Base-by-base conservation (phyloP, 768 basidiomycete genomes). In the Lactifluus rugatus region DNA sequence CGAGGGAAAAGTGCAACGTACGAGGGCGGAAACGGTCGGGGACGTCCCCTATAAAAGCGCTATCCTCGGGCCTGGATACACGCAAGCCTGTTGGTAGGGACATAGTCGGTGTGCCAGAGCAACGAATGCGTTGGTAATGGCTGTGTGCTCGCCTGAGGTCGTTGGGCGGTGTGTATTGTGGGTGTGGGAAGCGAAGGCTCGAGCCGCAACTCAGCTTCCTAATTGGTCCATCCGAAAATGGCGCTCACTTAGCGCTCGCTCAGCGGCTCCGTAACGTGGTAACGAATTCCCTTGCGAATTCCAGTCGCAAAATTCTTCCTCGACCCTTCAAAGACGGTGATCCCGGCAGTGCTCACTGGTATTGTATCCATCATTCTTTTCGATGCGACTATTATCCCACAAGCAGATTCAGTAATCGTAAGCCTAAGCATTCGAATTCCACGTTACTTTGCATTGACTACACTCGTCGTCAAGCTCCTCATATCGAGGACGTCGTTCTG, bases 291-390 rank as follows among this genome's bases (percentile, higher is more conserved):
- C n/a, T n/a, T n/a, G n/a, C n/a, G n/a, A n/a, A n/a, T n/a, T n/a
- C n/a, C n/a, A n/a, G n/a, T n/a, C n/a, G n/a, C n/a, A n/a, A n/a
- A n/a, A n/a, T n/a, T n/a, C n/a, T n/a, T n/a, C n/a, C n/a, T n/a
- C n/a, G n/a, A n/a, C n/a, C n/a, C n/a, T n/a, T n/a, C n/a, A n/a
- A n/a, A n/a, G n/a, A n/a, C n/a, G n/a, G n/a, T n/a, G 87, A 86
- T 0, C 71, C 84, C 0, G 66, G 66, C 50, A 83, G 84, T 1
- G 67, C 76, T 45, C 77, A 37, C 68, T 70, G 57, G 75, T 71
- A 55, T 52, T 41, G 72, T 65, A 5, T 41, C 25, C 1, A 8
- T 10, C 47, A 26, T 21, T 14, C 57, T 17, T 7, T 19, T 4
- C 31, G 31, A 55, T 44, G 26, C 46, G 9, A 36, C 11, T 41